phyloP scores from a whole-genome alignment of 2,329 filamentous ascomycete species.

The Cordyceps cicadae region DNA sequence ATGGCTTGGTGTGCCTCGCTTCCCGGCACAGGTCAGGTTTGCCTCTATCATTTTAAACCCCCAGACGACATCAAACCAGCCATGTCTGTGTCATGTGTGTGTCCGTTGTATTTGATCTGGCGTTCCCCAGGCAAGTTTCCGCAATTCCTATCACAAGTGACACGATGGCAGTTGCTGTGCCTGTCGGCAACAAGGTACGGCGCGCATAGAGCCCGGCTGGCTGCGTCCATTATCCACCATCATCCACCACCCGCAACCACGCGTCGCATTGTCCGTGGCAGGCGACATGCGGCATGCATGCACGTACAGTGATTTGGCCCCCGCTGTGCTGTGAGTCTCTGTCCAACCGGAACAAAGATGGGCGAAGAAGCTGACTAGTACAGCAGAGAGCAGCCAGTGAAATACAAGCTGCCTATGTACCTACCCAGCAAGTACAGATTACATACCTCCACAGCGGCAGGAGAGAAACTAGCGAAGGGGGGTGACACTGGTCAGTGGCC shows the following conservation, averaged over 20 bases:
- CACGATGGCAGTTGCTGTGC: slow-evolving; percentile 5
- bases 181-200: neutral
- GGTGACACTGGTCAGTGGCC: neutral
- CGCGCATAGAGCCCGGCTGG: neutral
- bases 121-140: neutral
- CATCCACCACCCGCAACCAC: neutral
- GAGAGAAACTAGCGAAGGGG: neutral
- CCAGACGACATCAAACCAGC: neutral
- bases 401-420: too few relatives aligned
- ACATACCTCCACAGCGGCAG: slow-evolving; percentile 2
- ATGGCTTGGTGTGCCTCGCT: neutral
- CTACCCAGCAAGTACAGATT: neutral
- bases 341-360: slow-evolving; percentile 3
- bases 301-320: slow-evolving; percentile 1
- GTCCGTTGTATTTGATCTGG: neutral
- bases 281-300: neutral
- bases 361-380: neutral
- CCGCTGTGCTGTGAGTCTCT: neutral
- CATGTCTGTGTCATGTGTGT: neutral
- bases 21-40: neutral
- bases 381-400: neutral
- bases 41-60: neutral
- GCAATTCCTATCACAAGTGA: neutral
- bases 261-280: slow-evolving; percentile 2
- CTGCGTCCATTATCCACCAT: neutral